Evolutionary conservation across 495 filamentous ascomycete genomes (phyloP).

Genomic region (Penicillium paradoxum): DNA sequence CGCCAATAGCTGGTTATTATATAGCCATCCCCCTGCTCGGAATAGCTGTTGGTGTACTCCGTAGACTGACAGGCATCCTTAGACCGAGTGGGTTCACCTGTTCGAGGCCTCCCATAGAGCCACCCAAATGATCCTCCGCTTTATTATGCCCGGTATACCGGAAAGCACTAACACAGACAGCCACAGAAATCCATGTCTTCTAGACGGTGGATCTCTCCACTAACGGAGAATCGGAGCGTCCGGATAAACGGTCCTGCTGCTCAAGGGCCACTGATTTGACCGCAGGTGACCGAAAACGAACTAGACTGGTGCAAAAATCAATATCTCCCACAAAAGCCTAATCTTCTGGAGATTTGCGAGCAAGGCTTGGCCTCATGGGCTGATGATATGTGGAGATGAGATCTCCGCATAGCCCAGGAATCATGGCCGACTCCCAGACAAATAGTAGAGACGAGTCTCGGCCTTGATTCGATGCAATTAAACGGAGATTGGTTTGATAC

Average conservation of each 20-base stretch:
- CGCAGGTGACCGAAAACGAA: conserved; percentile 7
- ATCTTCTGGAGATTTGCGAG: not conserved
- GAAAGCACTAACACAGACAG: conserved; percentile 1
- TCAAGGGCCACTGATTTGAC: conserved; percentile 6
- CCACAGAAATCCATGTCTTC: conserved; percentile 1
- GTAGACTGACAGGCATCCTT: conserved; percentile 9
- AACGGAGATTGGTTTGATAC: conserved; percentile 16
- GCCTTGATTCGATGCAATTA: conserved; percentile 8
- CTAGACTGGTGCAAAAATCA: conserved; percentile 2
- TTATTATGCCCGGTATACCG: conserved; percentile 5
- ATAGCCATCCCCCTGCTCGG: conserved; percentile 10
- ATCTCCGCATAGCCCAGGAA: not conserved
- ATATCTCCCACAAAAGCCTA: conserved; percentile 1
- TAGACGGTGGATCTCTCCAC: not conserved
- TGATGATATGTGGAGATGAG: conserved; percentile 3
- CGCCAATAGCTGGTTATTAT: conserved; percentile 8
- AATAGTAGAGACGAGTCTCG: not conserved
- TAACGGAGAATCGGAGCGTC: not conserved
- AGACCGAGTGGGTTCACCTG: conserved; percentile 13
- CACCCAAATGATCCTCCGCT: not conserved
- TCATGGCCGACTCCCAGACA: conserved; percentile 8
- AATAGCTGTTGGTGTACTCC: not conserved
- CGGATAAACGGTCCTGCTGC: not conserved
- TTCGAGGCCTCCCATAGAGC: conserved; percentile 4
- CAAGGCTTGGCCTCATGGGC: not conserved